These are phyloP conservation scores for Pelargonium fulgidum DNA, from an alignment of 441 rosid species.

Conservation along the genomic window DNA sequence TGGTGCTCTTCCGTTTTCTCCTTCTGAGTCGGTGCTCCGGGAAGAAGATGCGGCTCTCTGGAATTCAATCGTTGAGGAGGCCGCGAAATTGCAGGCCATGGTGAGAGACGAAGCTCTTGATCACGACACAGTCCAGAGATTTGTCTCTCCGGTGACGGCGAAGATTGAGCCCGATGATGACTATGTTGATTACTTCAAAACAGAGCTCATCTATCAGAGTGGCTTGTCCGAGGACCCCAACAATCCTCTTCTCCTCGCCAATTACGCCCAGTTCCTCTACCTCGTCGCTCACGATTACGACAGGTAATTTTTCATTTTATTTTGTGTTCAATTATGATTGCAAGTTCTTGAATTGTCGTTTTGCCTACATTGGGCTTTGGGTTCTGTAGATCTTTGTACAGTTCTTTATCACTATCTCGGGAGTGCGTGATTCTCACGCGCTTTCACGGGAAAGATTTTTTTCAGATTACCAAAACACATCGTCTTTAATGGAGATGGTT, in stretches of 20 bases:
- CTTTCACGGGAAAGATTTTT: not conserved
- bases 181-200: conserved; percentile 37
- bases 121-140: conserved; percentile 28
- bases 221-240: conserved; percentile 52
- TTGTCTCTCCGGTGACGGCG: conserved; percentile 36
- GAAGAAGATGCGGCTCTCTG: conserved; percentile 45
- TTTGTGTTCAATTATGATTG: no score
- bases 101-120: conserved; percentile 27
- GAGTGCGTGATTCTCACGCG: not conserved
- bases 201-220: conserved; percentile 50
- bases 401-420: not conserved
- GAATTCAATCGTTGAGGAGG: conserved; percentile 47
- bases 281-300: conserved; percentile 47
- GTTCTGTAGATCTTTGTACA: not conserved
- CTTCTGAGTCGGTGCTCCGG: conserved; percentile 13
- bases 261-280: conserved; percentile 70
- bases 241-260: conserved; percentile 50
- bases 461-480: no score
- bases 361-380: not conserved
- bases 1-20: no score
- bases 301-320: no score
- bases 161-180: conserved; percentile 41
- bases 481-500: not conserved
- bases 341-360: not conserved
- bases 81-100: conserved; percentile 31